Conservation (phyloP, 202 grass and related monocot species). For the Hordeum pubiflorum region DNA sequence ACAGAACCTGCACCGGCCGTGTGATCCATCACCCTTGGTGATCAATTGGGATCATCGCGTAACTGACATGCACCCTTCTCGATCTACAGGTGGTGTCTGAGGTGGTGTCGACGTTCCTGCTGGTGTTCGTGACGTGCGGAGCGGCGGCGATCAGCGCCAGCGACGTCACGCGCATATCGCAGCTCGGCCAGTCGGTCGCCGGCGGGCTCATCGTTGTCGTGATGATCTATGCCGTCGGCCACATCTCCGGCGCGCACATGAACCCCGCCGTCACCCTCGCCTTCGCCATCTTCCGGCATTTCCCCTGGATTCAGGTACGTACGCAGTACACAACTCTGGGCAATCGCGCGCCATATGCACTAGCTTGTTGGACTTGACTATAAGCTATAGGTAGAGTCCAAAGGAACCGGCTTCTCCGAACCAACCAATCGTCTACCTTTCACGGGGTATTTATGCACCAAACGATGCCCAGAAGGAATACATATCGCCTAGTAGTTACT, state of each 20-base stretch:
- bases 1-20: background rate
- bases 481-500: background rate
- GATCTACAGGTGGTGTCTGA: conserved; percentile 65
- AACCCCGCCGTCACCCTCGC: conserved; percentile 92
- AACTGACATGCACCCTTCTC: too few species aligned
- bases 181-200: conserved; percentile 82
- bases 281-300: conserved; percentile 79
- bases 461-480: conserved; percentile 10
- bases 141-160: conserved; percentile 48
- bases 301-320: conserved; percentile 95
- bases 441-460: background rate
- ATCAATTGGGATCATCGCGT: too few species aligned
- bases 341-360: background rate
- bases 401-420: background rate
- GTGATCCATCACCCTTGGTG: too few species aligned
- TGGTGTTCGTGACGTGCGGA: conserved; percentile 85
- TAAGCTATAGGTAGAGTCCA: conserved; percentile 18
- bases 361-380: background rate
- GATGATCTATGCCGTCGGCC: conserved; percentile 95
- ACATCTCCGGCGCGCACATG: conserved; percentile 99
- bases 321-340: background rate
- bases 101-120: conserved; percentile 74
- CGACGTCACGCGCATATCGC: conserved; percentile 47
- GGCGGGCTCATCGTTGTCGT: conserved; percentile 91
- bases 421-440: conserved; percentile 2